A percentile compares a stretch with the other conserved stretches of the same genome.
Evolutionary conservation across 2,329 filamentous ascomycete species (phyloP).

Genomic region (Neocucurbitaria cava): DNA sequence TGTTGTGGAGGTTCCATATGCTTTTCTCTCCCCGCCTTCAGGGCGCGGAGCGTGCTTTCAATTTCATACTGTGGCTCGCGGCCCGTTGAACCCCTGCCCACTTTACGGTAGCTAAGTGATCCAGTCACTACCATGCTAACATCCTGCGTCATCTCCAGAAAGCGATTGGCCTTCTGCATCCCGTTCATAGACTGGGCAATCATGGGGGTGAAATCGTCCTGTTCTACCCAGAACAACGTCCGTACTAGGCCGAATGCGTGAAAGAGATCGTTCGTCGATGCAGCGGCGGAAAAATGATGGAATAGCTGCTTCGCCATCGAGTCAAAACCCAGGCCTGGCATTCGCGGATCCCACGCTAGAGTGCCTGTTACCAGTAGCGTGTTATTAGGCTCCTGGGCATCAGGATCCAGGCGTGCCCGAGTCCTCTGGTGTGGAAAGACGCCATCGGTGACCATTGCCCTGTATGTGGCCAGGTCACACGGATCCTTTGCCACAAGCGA

Average conservation of each 20-base stretch:
- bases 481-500: conserved; percentile 52
- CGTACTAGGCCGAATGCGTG: conserved; percentile 81
- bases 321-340: conserved; percentile 59
- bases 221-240: conserved; percentile 75
- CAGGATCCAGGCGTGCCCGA: conserved; percentile 48
- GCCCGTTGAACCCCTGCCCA: conserved; percentile 20
- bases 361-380: conserved; percentile 67
- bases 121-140: conserved; percentile 52
- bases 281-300: conserved; percentile 67
- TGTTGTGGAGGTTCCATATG: conserved; percentile 35
- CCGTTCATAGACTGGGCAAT: conserved; percentile 65
- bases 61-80: conserved; percentile 42
- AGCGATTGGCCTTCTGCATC: conserved; percentile 64
- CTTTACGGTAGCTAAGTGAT: conserved; percentile 10
- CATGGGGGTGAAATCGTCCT: conserved; percentile 64
- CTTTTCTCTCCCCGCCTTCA: conserved; percentile 25
- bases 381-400: conserved; percentile 66
- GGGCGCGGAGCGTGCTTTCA: conserved; percentile 32
- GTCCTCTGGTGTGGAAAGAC: conserved; percentile 64
- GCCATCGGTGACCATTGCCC: conserved; percentile 58
- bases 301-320: conserved; percentile 66
- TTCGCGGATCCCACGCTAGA: conserved; percentile 44
- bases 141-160: conserved; percentile 67
- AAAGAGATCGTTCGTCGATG: conserved; percentile 66
- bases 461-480: conserved; percentile 50